phyloP scores from a whole-genome alignment of 805 yeast species.

The Zygotorulaspora chibaensis region DNA sequence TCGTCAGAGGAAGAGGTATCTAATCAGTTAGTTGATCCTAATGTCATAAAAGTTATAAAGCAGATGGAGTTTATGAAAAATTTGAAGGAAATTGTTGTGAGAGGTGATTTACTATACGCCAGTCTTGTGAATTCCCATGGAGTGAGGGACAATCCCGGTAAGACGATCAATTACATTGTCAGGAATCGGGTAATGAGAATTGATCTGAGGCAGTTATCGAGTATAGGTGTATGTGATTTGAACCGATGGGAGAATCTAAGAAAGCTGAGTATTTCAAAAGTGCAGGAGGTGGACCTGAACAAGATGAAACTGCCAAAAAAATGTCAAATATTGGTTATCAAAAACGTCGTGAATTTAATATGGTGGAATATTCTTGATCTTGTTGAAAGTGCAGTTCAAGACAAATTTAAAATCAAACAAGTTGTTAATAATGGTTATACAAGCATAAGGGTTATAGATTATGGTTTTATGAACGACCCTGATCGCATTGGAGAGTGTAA shows the following conservation, averaged over 20 bases:
- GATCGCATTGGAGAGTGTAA: constrained; percentile 6
- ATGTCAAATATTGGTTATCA: constrained; percentile 20
- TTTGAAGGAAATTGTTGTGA: constrained; percentile 16
- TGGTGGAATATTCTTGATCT: constrained; percentile 29
- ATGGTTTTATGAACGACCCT: constrained; percentile 5
- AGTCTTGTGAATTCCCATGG: constrained; percentile 31
- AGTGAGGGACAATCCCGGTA: constrained; percentile 29
- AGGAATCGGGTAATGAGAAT: constrained; percentile 20
- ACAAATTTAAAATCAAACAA: not conserved
- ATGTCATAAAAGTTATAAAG: constrained; percentile 12
- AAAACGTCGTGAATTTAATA: constrained; percentile 10
- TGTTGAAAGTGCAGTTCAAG: constrained; percentile 4
- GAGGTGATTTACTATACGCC: constrained; percentile 23
- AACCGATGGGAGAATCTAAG: constrained; percentile 30
- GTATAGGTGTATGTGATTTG: constrained; percentile 23
- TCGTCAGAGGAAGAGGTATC: constrained; percentile 6
- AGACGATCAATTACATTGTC: constrained; percentile 23
- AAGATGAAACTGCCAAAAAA: constrained; percentile 22
- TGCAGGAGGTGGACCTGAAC: constrained; percentile 25
- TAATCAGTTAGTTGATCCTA: constrained; percentile 8
- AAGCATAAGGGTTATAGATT: constrained; percentile 2
- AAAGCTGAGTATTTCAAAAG: constrained; percentile 14
- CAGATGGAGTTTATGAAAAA: constrained; percentile 23
- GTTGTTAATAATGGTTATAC: not conserved
- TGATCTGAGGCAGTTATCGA: constrained; percentile 15